Conservation (phyloP, 2,329 filamentous ascomycete genomes). For the Pseudocercospora musae region DNA sequence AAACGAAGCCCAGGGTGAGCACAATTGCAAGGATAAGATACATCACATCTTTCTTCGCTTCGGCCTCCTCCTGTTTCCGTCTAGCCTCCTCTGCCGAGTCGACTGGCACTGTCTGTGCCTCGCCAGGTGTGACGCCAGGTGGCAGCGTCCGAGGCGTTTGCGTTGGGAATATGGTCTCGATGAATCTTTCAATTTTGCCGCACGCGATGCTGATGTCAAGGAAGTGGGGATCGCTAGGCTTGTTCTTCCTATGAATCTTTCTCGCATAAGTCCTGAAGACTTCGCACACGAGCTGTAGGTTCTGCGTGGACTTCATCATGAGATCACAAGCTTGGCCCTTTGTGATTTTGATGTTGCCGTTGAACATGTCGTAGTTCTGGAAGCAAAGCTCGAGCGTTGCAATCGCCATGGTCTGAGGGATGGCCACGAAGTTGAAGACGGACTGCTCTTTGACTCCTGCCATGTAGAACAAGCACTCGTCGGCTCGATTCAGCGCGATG, state of each 20-base stretch:
- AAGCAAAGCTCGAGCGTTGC: slow-evolving; percentile 90
- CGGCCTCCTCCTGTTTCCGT: slow-evolving; percentile 51
- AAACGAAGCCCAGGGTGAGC: slow-evolving; percentile 66
- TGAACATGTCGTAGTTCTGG: slow-evolving; percentile 81
- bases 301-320: slow-evolving; percentile 92
- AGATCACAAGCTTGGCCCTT: slow-evolving; percentile 89
- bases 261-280: slow-evolving; percentile 75
- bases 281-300: slow-evolving; percentile 74
- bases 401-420: slow-evolving; percentile 96
- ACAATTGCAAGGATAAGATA: slow-evolving; percentile 67
- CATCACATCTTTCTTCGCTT: slow-evolving; percentile 54
- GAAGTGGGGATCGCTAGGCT: slow-evolving; percentile 87
- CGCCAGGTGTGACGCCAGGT: slow-evolving; percentile 31
- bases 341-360: slow-evolving; percentile 90
- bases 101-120: slow-evolving; percentile 39
- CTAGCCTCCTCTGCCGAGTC: slow-evolving; percentile 56
- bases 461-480: slow-evolving; percentile 97
- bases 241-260: slow-evolving; percentile 89
- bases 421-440: slow-evolving; percentile 98
- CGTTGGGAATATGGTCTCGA: slow-evolving; percentile 85
- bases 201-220: slow-evolving; percentile 87
- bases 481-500: slow-evolving; percentile 78
- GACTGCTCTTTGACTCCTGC: slow-evolving; percentile 92
- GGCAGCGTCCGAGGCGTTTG: slow-evolving; percentile 63
- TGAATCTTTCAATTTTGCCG: slow-evolving; percentile 93